These are phyloP conservation scores for Artemisia argyi DNA, from an alignment of 129 eudicot genomes.

Conservation along the genomic window DNA sequence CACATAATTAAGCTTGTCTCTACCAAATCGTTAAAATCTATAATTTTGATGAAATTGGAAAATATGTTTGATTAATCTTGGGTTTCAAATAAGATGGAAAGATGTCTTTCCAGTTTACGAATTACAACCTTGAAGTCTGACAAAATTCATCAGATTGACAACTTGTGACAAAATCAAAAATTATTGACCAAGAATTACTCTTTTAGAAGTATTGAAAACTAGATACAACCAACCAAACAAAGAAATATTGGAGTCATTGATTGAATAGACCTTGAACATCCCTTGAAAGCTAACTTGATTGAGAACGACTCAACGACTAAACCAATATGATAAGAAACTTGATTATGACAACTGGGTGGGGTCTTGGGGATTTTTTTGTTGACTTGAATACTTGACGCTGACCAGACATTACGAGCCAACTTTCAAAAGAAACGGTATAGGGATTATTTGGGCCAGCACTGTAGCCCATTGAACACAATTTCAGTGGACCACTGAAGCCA, in stretches of 20 bases:
- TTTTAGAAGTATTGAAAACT: background rate
- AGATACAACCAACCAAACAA: background rate
- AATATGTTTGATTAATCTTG: background rate
- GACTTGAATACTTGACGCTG: background rate
- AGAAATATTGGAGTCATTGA: background rate
- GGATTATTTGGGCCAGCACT: background rate
- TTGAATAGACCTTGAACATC: background rate
- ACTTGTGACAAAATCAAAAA: background rate
- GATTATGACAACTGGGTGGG: background rate
- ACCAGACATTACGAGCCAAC: background rate
- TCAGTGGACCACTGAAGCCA: background rate
- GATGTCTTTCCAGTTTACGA: background rate
- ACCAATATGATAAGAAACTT: slow-evolving; percentile 1
- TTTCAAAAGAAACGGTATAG: background rate
- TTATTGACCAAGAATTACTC: background rate
- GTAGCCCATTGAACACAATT: background rate
- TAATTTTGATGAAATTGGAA: background rate
- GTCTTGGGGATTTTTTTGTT: background rate
- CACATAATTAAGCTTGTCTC: background rate
- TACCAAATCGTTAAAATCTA: background rate
- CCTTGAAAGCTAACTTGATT: background rate
- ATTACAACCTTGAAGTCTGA: background rate
- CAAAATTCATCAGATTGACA: background rate
- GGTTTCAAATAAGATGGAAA: background rate
- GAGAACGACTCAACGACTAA: background rate